Evolutionary conservation across 257 asterid genomes (phyloP).

Genomic region (Salvia hispanica): DNA sequence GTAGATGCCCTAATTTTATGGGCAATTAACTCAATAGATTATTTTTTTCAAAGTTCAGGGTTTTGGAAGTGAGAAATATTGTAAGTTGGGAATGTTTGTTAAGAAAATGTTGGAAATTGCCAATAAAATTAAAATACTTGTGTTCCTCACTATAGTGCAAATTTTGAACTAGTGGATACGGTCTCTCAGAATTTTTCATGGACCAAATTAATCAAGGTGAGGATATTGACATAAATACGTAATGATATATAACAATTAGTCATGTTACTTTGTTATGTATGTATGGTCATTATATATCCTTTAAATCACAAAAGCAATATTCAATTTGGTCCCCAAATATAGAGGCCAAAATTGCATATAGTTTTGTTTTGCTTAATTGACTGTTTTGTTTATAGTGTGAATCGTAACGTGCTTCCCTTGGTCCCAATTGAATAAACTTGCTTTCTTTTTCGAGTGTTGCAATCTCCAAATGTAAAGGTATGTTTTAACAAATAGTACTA

Average conservation of each 20-base stretch:
- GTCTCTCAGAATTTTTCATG: conserved; percentile 5
- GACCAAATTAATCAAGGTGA: conserved; percentile 22
- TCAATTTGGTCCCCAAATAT: conserved; percentile 26
- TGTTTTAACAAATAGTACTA: no score
- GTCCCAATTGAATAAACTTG: no score
- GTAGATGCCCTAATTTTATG: no score
- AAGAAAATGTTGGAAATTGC: no score
- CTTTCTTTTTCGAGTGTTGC: no score
- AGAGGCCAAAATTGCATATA: conserved; percentile 18
- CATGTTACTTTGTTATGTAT: conserved; percentile 17
- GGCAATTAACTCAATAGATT: no score
- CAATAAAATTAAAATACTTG: no score
- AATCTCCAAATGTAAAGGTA: no score
- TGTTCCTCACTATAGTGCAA: background rate
- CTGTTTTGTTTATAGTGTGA: background rate
- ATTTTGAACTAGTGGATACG: background rate
- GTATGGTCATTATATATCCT: conserved; percentile 34
- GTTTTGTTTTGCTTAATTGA: background rate
- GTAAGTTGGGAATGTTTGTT: no score
- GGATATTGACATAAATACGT: background rate
- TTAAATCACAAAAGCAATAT: conserved; percentile 2
- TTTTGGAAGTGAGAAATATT: no score
- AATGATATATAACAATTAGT: conserved; percentile 9
- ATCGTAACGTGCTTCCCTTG: no score
- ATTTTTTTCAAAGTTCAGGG: no score